A percentile compares a stretch with the other conserved stretches of the same genome.
These are phyloP conservation scores for Fulvia fulva DNA, from an alignment of 2,329 filamentous ascomycete genomes.

Conservation along the genomic window DNA sequence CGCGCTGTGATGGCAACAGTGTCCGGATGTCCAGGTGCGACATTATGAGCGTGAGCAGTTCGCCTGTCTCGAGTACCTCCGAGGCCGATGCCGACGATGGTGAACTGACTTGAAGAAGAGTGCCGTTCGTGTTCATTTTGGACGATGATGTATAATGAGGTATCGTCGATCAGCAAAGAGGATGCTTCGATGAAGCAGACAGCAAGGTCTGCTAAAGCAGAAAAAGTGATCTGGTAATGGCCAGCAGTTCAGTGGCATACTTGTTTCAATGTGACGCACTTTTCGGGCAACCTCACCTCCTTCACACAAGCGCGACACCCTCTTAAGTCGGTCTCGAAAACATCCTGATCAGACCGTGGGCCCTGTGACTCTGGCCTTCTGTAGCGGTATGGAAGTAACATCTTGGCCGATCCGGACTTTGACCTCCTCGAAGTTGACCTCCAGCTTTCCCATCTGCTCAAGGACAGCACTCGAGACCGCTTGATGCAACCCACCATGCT, in stretches of 20 bases:
- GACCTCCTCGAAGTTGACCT: conserved; percentile 37
- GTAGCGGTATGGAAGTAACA: conserved; percentile 27
- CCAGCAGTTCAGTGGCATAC: no score
- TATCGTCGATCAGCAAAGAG: no score
- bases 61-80: neutral
- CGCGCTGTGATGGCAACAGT: neutral
- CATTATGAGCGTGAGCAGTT: neutral
- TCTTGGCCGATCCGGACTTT: conserved; percentile 48
- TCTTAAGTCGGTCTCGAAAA: no score
- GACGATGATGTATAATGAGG: no score
- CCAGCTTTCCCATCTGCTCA: conserved; percentile 11
- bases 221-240: no score
- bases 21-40: neutral
- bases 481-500: neutral
- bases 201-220: no score
- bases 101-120: neutral
- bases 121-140: neutral
- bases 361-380: neutral
- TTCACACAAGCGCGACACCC: no score
- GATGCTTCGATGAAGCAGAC: no score
- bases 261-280: no score
- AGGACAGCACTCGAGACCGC: conserved; percentile 7
- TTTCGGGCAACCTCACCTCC: no score
- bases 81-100: neutral
- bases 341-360: no score